Evolutionary conservation across 208 protist genomes (phyloP), one percentile per base, ranked within the genome.

Genomic region (Tetramitus jugosus): DNA sequence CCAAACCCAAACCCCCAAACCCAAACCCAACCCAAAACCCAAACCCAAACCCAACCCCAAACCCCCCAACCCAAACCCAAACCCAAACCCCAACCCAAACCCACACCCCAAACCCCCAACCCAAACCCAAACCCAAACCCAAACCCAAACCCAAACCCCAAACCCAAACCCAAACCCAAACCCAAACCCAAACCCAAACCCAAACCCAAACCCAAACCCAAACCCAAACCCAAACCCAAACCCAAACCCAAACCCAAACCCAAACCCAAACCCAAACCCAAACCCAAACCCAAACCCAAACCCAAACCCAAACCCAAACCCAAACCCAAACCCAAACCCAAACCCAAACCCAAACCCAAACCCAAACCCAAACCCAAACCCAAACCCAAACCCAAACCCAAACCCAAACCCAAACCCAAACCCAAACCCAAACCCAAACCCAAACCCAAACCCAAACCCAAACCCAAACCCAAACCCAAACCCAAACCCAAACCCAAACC

Each of bases 401-500:
- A 75, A 26, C 77, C 77, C 45, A 80, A 75, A 26, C 77, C 77
- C 45, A 80, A 75, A 26, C 77, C 77, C 45, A 80, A 75, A 26
- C 77, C 77, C 45, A 80, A 75, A 26, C 77, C 77, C 45, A 80
- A 75, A 26, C 77, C 77, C 45, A 80, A 75, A 26, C 77, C 77
- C 45, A 80, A 75, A 26, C 77, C 77, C 45, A 80, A 75, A 26
- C 77, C 77, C 45, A 80, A 75, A 26, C 77, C 77, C 45, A 80
- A 75, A 26, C 77, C 77, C 45, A 80, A 75, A 26, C 77, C 77
- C 45, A 80, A 75, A 26, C 77, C 69, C 45, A 80, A 75, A 65
- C 77, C 69, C 45, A 80, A 75, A 65, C 77, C 69, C 45, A 80
- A 75, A 65, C 77, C 69, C 45, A 80, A 75, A 65, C 77, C 69